Evolutionary conservation across 441 rosid species (phyloP).

Genomic region (Populus hybrid): DNA sequence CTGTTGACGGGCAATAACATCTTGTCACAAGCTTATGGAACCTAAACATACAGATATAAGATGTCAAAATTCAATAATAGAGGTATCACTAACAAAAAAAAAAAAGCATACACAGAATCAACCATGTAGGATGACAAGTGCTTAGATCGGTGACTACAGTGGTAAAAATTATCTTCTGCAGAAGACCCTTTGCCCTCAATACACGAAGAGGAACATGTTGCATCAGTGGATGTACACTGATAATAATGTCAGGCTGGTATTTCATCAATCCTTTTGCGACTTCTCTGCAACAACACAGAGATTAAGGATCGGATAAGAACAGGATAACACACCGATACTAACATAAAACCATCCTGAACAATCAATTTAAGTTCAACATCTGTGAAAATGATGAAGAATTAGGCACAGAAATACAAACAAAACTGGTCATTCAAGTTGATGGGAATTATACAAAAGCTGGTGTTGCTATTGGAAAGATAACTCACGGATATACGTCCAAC

Average conservation of each 20-base stretch:
- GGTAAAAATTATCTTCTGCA: conserved; percentile 84
- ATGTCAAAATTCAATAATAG: conserved; percentile 17
- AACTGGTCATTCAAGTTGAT: not conserved
- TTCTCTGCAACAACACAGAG: conserved; percentile 49
- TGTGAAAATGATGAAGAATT: not conserved
- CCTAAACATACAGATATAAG: conserved; percentile 39
- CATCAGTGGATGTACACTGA: conserved; percentile 97
- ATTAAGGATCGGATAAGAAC: conserved; percentile 5
- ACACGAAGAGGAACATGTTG: conserved; percentile 98
- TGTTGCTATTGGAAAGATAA: not conserved
- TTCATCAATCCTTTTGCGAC: conserved; percentile 95
- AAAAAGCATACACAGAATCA: conserved; percentile 16
- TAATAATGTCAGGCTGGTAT: conserved; percentile 88
- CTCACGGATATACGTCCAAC: not conserved
- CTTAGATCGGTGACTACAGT: conserved; percentile 93
- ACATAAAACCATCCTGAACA: conserved; percentile 1
- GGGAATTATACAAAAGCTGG: not conserved
- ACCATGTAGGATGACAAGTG: conserved; percentile 99
- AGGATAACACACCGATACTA: not conserved
- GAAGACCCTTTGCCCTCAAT: conserved; percentile 79
- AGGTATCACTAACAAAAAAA: conserved; percentile 10
- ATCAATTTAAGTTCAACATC: not conserved
- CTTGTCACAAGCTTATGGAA: conserved; percentile 99
- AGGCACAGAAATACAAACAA: not conserved
- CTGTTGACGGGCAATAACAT: conserved; percentile 92